A percentile compares a stretch with the other conserved stretches of the same genome.
Evolutionary conservation across 345 rosid genomes (phyloP).

Genomic region (Capsella bursapastoris): DNA sequence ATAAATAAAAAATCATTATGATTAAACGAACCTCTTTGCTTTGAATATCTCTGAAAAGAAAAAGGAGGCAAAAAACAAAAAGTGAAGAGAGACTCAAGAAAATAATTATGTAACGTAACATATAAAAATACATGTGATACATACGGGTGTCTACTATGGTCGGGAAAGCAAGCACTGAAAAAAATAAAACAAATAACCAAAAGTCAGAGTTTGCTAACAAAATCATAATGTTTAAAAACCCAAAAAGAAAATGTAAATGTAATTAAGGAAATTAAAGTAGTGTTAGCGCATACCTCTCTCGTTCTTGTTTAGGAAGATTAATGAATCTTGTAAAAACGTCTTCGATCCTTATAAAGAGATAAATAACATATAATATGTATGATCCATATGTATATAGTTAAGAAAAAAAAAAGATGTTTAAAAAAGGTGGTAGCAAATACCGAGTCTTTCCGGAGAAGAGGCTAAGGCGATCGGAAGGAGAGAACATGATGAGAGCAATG

Average conservation of each 20-base stretch:
- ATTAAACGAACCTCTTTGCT: conserved; percentile 57
- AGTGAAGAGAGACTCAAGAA: not conserved
- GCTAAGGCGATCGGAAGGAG: conserved; percentile 68
- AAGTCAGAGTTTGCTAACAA: not conserved
- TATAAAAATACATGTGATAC: not conserved
- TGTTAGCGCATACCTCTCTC: conserved; percentile 53
- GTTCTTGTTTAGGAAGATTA: conserved; percentile 68
- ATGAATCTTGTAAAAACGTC: conserved; percentile 73
- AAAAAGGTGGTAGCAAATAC: conserved; percentile 38
- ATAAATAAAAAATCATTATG: not conserved
- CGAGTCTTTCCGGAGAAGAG: conserved; percentile 76
- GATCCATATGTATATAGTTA: not conserved
- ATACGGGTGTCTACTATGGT: conserved; percentile 41
- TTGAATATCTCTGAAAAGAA: conserved; percentile 43
- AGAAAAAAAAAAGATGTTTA: too few relatives aligned
- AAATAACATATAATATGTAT: conserved; percentile 3
- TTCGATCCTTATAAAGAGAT: conserved; percentile 54
- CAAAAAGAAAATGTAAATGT: not conserved
- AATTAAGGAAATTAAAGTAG: not conserved
- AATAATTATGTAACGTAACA: not conserved
- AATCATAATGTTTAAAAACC: not conserved
- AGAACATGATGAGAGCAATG: conserved; percentile 84
- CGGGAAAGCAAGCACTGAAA: conserved; percentile 54
- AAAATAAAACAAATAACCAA: not conserved
- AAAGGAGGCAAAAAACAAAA: not conserved